Base-by-base conservation (phyloP, 441 rosid genomes). In the Adansonia madagascariensis region DNA sequence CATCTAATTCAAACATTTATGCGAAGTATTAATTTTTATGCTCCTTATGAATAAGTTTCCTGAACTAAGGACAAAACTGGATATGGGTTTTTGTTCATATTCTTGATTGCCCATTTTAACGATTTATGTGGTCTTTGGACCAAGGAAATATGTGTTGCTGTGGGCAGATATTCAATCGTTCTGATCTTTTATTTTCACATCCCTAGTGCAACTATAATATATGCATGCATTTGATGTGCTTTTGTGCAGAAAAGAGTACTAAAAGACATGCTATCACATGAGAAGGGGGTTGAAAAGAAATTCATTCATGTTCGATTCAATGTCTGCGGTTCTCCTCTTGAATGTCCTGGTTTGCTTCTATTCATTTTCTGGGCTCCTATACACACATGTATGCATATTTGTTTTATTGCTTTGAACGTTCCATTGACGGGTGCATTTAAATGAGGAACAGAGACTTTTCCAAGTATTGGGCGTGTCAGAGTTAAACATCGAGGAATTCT, bases 401-500 rank as follows among this genome's bases (percentile, higher is more conserved):
- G 0, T 53, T 53, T 71, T 46, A 39, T 69, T 56, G 41, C n/a
- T 66, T 76, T 62, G 61, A 35, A 4, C 39, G 59, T 44, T 69
- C 60, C 10, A n/a, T 78, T 76, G 22, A 73, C 41, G 35, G 67
- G 73, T 75, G 60, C 43, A 1, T 50, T 74, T 82, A 53, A 39
- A 57, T 84, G 74, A 73, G 35, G 35, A 4, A 39, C 80, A 96
- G 98, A 92, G 67, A 84, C 97, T 75, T 94, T 89, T 83, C 99
- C 97, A 2, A 89, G 94, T 86, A 92, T 94, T 61, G 98, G 98
- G n/a, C 86, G 85, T 35, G 85, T 96, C 75, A 91, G 98, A 83
- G 98, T 94, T 75, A 94, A 87, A 88, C 99, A 96, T 78, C 89
- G 87, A 5, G 93, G 92, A 60, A 84, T 94, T 87, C 91, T 94